Evolutionary conservation across 2,329 filamentous ascomycete genomes (phyloP).

Genomic region (Neofusicoccum cordaticola): DNA sequence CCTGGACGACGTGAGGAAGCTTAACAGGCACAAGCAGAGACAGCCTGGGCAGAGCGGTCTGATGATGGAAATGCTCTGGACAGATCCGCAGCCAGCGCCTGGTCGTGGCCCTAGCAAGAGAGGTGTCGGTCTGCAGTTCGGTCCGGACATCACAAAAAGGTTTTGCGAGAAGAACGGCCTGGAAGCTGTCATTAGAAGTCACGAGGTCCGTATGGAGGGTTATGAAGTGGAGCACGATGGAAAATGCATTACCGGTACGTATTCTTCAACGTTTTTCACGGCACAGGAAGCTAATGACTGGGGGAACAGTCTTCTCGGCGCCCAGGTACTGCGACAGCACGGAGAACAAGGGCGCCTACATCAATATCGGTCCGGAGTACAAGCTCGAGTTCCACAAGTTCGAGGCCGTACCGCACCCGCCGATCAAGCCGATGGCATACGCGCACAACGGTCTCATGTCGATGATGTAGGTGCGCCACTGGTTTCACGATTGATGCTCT

Average conservation of each 20-base stretch:
- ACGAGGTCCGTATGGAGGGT: constrained; percentile 98
- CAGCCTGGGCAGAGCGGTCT: constrained; percentile 90
- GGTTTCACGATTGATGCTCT: neutral
- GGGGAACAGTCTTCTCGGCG: constrained; percentile 77
- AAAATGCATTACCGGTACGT: constrained; percentile 83
- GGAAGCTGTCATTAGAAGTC: constrained; percentile 91
- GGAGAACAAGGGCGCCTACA: constrained; percentile 97
- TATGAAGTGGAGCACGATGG: constrained; percentile 98
- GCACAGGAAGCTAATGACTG: no score
- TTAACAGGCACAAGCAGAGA: constrained; percentile 84
- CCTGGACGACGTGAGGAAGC: constrained; percentile 88
- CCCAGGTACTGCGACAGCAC: constrained; percentile 97
- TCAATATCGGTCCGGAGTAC: constrained; percentile 90
- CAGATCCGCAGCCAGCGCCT: constrained; percentile 81
- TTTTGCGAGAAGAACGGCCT: constrained; percentile 97
- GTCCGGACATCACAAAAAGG: constrained; percentile 89
- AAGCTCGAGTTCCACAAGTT: constrained; percentile 93
- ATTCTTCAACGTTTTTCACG: neutral
- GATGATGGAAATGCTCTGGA: constrained; percentile 99
- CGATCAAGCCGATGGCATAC: constrained; percentile 93
- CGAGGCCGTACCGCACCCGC: constrained; percentile 91
- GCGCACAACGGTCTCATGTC: constrained; percentile 77
- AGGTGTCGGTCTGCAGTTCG: constrained; percentile 94
- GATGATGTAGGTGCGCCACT: constrained; percentile 56
- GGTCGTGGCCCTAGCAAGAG: constrained; percentile 94